A percentile compares a stretch with the other conserved stretches of the same genome.
These are phyloP conservation scores for Trichoderma citrinoviride DNA, from an alignment of 2,329 filamentous ascomycete species.

Conservation along the genomic window DNA sequence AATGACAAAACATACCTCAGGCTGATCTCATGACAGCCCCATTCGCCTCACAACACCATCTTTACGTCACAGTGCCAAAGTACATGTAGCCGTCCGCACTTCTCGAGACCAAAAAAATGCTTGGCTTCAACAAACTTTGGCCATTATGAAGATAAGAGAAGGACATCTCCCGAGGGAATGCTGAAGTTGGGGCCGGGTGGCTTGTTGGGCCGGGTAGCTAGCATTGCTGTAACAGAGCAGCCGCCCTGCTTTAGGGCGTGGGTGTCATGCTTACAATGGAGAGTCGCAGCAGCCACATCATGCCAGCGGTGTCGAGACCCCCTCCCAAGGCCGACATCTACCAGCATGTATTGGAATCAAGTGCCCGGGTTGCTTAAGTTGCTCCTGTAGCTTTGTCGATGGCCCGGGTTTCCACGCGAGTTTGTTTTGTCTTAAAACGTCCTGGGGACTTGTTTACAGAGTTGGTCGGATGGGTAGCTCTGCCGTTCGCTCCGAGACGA, in stretches of 20 bases:
- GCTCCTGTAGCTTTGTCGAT: background rate
- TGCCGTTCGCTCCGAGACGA: conserved; percentile 9
- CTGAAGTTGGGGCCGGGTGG: background rate
- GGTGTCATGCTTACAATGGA: conserved; percentile 13
- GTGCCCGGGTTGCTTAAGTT: background rate
- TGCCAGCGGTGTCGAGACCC: background rate
- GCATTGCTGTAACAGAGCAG: background rate
- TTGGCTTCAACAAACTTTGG: conserved; percentile 19
- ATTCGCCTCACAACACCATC: background rate
- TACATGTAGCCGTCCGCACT: background rate
- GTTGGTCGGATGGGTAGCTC: background rate
- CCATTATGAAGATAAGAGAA: conserved; percentile 19
- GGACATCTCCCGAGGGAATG: too few relatives aligned
- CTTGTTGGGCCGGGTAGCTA: background rate
- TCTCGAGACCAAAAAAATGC: background rate
- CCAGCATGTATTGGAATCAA: background rate
- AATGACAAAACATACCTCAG: background rate
- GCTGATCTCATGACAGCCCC: background rate
- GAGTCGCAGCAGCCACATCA: conserved; percentile 4
- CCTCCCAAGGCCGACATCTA: background rate
- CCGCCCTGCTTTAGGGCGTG: background rate
- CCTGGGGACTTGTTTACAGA: background rate
- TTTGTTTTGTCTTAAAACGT: background rate
- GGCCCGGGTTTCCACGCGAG: background rate
- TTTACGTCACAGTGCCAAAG: conserved; percentile 8